Conservation (phyloP, 2,329 filamentous ascomycete species). For the Scleromitrula shiraiana region DNA sequence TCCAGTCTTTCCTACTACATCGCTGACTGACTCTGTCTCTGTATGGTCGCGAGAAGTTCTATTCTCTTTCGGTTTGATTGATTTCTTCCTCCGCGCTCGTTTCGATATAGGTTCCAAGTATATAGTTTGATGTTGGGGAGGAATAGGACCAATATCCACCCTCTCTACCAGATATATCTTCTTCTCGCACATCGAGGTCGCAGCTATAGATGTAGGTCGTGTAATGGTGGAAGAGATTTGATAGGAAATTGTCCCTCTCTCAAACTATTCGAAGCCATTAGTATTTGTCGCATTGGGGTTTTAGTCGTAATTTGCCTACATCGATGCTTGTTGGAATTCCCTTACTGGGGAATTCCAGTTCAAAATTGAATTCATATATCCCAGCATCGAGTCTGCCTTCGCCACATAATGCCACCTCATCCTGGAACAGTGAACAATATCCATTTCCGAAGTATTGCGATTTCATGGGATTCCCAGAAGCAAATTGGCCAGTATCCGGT, state of each 20-base stretch:
- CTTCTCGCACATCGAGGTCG: conserved; percentile 70
- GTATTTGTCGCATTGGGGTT: conserved; percentile 1
- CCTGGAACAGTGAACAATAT: conserved; percentile 73
- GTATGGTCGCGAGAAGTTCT: conserved; percentile 14
- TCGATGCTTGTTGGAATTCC: conserved; percentile 87
- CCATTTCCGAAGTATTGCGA: conserved; percentile 64
- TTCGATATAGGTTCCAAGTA: conserved; percentile 82
- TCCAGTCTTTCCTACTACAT: conserved; percentile 13
- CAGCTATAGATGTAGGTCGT: conserved; percentile 75
- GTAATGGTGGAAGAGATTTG: conserved; percentile 85
- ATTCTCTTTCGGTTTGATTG: conserved; percentile 18
- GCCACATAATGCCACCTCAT: conserved; percentile 72
- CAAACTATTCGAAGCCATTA: conserved; percentile 57
- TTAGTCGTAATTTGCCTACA: conserved; percentile 46
- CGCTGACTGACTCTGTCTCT: conserved; percentile 21
- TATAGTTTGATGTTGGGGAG: conserved; percentile 73
- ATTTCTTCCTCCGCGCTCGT: conserved; percentile 44
- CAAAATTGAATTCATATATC: conserved; percentile 72
- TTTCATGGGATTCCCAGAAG: conserved; percentile 32
- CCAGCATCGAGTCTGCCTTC: conserved; percentile 68
- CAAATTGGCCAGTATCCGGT: conserved; percentile 29
- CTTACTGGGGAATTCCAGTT: conserved; percentile 60
- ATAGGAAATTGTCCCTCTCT: conserved; percentile 88
- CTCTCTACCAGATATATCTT: conserved; percentile 74
- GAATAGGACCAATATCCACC: conserved; percentile 74